Evolutionary conservation across 192 early-diverging fungal genomes (phyloP), one percentile per base, ranked within the genome.

Genomic region (Coemansia sp.): DNA sequence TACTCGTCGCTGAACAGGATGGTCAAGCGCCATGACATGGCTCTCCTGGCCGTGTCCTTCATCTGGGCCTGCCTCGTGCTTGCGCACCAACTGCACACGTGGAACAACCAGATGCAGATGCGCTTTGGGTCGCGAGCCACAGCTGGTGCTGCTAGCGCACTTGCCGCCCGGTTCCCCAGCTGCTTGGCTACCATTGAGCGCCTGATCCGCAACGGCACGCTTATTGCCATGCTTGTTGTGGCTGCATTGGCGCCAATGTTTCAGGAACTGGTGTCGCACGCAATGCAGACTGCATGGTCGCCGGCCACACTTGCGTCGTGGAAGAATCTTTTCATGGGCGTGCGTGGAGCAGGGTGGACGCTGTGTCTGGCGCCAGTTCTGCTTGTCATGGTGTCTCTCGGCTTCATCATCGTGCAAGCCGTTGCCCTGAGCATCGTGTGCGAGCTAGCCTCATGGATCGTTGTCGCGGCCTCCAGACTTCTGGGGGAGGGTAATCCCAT

Each of bases 1-100:
- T 91, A 90, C 65, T 87, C 87, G 36, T 87, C 86, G 61, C 61
- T 90, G 28, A 88, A 87, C 27, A 82, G 86, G 22, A 66, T 87
- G 36, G 78, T 89, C 7, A 88, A 89, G 64, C 83, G 91, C 31
- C 87, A 89, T 44, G 85, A 88, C 23, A 88, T 88, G 57, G 82
- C 85, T n/a, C 55, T 89, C 19, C 57, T 86, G n/a, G 85, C 85
- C 3, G 80, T 90, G 60, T 80, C 87, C 17, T 89, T 86, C 61
- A 74, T 89, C 7, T 86, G 86, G 55, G 83, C 86, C 0, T 65
- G 87, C 4, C 50, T 90, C 56, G 68, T 85, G 5, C 31, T 89
- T 23, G 57, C 70, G n/a, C 59, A 72, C 31, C 79, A 81, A 63
- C 45, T 81, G 50, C 64, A 61, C 10, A 20, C 50, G 36, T 80